A percentile compares a stretch with the other conserved stretches of the same genome.
Conservation (phyloP, 1,139 yeast genomes). For the Saccharomyces pastorianus region DNA sequence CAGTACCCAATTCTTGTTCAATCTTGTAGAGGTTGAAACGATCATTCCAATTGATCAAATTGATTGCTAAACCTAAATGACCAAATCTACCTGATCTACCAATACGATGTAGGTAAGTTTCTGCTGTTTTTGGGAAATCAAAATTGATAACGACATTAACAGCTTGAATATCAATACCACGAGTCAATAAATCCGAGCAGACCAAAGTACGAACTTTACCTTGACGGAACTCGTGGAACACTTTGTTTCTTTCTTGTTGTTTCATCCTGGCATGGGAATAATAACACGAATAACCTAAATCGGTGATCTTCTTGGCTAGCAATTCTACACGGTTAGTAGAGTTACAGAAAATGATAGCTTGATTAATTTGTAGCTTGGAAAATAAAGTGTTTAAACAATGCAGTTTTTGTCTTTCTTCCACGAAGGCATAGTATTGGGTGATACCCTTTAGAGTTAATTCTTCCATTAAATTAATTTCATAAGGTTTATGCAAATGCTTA, state of each 20-base stretch:
- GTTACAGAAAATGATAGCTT: slow-evolving; percentile 92
- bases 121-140: slow-evolving; percentile 97
- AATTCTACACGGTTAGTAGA: slow-evolving; percentile 94
- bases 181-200: slow-evolving; percentile 90
- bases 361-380: slow-evolving; percentile 90
- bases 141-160: slow-evolving; percentile 96
- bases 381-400: slow-evolving; percentile 93
- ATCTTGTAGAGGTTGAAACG: slow-evolving; percentile 87
- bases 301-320: slow-evolving; percentile 91
- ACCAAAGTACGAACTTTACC: slow-evolving; percentile 96
- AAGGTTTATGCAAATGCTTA: slow-evolving; percentile 80
- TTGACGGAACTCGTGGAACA: slow-evolving; percentile 96
- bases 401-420: slow-evolving; percentile 90
- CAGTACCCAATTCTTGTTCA: slow-evolving; percentile 96
- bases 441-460: slow-evolving; percentile 93
- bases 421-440: slow-evolving; percentile 94
- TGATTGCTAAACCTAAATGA: slow-evolving; percentile 94
- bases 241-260: slow-evolving; percentile 94
- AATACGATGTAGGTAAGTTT: slow-evolving; percentile 93
- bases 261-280: slow-evolving; percentile 98
- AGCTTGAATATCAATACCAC: slow-evolving; percentile 99
- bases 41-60: slow-evolving; percentile 94
- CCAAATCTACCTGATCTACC: slow-evolving; percentile 99
- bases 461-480: slow-evolving; percentile 95
- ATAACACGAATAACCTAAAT: slow-evolving; percentile 92